Conservation (phyloP, 2,329 filamentous ascomycete species). For the Periconia digitata region DNA sequence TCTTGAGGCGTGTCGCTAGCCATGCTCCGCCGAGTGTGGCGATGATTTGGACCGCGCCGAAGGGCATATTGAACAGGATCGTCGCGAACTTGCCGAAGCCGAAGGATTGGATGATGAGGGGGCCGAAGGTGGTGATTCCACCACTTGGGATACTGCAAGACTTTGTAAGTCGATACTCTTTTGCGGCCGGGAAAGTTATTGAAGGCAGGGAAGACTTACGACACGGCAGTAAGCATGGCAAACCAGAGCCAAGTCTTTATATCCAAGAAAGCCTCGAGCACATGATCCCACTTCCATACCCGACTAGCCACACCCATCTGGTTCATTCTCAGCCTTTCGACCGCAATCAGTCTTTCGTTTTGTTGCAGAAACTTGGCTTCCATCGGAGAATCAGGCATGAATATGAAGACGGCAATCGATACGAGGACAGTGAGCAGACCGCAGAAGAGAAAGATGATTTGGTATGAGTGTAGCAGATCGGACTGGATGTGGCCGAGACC, state of each 20-base stretch:
- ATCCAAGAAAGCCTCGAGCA: constrained; percentile 58
- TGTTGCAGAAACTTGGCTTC: constrained; percentile 59
- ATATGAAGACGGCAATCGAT: constrained; percentile 51
- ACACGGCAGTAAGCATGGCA: constrained; percentile 20
- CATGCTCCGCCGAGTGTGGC: constrained; percentile 61
- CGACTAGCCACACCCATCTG: constrained; percentile 46
- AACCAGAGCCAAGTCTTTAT: constrained; percentile 65
- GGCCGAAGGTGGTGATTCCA: constrained; percentile 61
- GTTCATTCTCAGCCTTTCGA: constrained; percentile 54
- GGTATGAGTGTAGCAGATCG: constrained; percentile 38
- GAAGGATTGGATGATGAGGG: constrained; percentile 60
- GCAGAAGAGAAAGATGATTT: constrained; percentile 42
- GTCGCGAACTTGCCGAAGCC: constrained; percentile 59
- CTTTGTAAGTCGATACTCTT: constrained; percentile 10
- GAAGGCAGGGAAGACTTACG: constrained; percentile 11
- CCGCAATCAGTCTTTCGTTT: constrained; percentile 59
- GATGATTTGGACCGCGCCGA: constrained; percentile 62
- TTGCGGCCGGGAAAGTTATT: neutral
- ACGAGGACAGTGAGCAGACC: constrained; percentile 54
- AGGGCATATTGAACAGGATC: constrained; percentile 63
- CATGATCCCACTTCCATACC: constrained; percentile 56
- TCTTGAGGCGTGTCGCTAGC: constrained; percentile 56
- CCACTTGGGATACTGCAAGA: constrained; percentile 55
- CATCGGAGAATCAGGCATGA: constrained; percentile 67
- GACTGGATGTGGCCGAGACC: constrained; percentile 61